Percentiles rank a stretch among this genome's conserved stretches.
Evolutionary conservation across 495 filamentous ascomycete species (phyloP).

Genomic region (Parathielavia appendiculata): DNA sequence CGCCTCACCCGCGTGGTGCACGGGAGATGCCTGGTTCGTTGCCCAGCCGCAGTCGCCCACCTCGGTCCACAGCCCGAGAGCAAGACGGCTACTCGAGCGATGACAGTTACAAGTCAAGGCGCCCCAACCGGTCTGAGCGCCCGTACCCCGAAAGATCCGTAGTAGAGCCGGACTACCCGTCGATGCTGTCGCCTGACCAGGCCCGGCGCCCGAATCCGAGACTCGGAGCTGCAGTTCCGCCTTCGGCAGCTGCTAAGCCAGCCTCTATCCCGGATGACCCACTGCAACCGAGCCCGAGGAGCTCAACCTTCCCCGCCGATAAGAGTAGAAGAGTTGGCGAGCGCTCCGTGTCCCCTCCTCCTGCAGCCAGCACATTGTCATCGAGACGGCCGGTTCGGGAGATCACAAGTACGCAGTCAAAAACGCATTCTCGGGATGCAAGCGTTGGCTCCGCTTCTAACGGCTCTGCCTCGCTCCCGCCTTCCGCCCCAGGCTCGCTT

Average conservation of each 20-base stretch:
- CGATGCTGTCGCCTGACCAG: slow-evolving; percentile 17
- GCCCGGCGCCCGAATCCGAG: slow-evolving; percentile 15
- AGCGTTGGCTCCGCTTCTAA: slow-evolving; percentile 21
- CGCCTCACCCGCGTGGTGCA: slow-evolving; percentile 23
- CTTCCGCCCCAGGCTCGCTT: slow-evolving; percentile 9
- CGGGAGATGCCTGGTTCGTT: slow-evolving; percentile 24
- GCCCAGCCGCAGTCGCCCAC: slow-evolving; percentile 17
- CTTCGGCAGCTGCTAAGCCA: slow-evolving; percentile 12
- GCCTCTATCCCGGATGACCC: slow-evolving; percentile 16
- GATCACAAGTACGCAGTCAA: slow-evolving; percentile 20
- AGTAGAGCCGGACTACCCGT: slow-evolving; percentile 19
- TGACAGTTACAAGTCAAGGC: slow-evolving; percentile 17
- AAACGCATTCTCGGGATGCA: slow-evolving; percentile 23
- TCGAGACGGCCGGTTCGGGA: slow-evolving; percentile 15
- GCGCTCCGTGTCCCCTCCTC: slow-evolving; percentile 28
- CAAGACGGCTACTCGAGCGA: slow-evolving; percentile 25
- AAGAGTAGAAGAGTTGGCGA: slow-evolving; percentile 28
- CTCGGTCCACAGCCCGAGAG: slow-evolving; percentile 20
- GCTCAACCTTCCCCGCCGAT: slow-evolving; percentile 35
- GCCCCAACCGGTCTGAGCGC: slow-evolving; percentile 14
- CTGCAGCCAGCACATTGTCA: slow-evolving; percentile 27
- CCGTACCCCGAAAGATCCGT: slow-evolving; percentile 15
- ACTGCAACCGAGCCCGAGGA: slow-evolving; percentile 28
- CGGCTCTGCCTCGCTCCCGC: slow-evolving; percentile 8
- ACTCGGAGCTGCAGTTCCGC: slow-evolving; percentile 16